Conservation (phyloP, 2,329 filamentous ascomycete genomes). For the Ophiocordyceps camponoti-rufipedis region DNA sequence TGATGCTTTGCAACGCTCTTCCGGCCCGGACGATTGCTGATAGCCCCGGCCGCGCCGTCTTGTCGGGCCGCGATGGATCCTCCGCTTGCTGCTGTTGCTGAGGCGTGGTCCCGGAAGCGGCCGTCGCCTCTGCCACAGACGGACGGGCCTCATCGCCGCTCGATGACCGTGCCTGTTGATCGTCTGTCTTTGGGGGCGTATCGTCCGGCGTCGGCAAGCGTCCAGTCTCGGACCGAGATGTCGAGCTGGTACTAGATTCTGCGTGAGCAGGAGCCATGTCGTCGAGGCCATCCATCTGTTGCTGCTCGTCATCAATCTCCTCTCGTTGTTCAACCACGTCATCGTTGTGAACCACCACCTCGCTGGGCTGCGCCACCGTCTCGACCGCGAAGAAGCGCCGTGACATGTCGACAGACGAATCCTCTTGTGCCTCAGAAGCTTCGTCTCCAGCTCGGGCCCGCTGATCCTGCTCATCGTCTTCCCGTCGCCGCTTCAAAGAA, state of each 20-base stretch:
- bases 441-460: too few relatives aligned
- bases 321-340: constrained; percentile 1
- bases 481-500: too few relatives aligned
- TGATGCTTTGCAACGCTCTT: constrained; percentile 36
- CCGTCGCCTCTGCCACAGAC: not conserved
- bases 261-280: not conserved
- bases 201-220: constrained; percentile 36
- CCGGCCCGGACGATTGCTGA: constrained; percentile 42
- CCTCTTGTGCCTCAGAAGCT: constrained; percentile 24
- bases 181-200: constrained; percentile 21
- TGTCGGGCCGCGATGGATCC: constrained; percentile 6
- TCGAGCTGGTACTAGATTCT: constrained; percentile 12
- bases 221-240: constrained; percentile 20
- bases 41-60: constrained; percentile 23
- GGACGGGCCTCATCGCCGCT: too few relatives aligned
- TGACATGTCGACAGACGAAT: constrained; percentile 40
- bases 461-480: not conserved
- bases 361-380: too few relatives aligned
- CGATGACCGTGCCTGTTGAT: not conserved
- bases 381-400: constrained; percentile 22
- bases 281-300: constrained; percentile 3
- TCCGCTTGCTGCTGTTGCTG: not conserved
- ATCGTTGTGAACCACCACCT: too few relatives aligned
- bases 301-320: constrained; percentile 1
- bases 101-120: not conserved